phyloP scores from a whole-genome alignment of 2,329 filamentous ascomycete species.

The Calonectria multiphialidica region DNA sequence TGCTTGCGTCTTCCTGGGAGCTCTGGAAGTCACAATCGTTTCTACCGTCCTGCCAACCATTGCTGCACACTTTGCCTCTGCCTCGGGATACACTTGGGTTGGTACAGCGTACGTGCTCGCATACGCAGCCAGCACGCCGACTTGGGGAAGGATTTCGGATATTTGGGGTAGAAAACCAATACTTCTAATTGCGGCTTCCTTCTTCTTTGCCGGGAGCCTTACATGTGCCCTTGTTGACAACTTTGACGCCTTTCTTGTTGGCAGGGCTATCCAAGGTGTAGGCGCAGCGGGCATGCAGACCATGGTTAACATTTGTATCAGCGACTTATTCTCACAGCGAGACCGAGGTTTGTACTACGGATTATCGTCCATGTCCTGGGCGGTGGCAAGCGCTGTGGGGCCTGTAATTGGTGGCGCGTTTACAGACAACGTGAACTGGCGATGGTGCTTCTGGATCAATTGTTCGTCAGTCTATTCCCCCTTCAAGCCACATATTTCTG shows the following conservation, averaged over 20 bases:
- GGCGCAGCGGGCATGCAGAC: slow-evolving; percentile 65
- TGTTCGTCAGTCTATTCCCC: slow-evolving; percentile 41
- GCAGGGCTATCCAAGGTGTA: slow-evolving; percentile 63
- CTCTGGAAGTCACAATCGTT: slow-evolving; percentile 68
- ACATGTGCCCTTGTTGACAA: slow-evolving; percentile 59
- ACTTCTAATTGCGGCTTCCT: slow-evolving; percentile 57
- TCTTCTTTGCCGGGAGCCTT: slow-evolving; percentile 66
- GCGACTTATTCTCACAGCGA: slow-evolving; percentile 62
- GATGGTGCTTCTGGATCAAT: slow-evolving; percentile 69
- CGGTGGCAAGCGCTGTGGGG: slow-evolving; percentile 73
- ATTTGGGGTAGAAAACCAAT: slow-evolving; percentile 70
- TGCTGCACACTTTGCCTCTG: slow-evolving; percentile 68
- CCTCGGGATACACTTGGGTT: slow-evolving; percentile 81
- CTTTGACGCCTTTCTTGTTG: slow-evolving; percentile 54
- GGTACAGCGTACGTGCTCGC: slow-evolving; percentile 80
- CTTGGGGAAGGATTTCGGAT: slow-evolving; percentile 76
- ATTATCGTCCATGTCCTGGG: slow-evolving; percentile 76
- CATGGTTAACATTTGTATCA: slow-evolving; percentile 66
- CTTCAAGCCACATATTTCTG: slow-evolving; percentile 15
- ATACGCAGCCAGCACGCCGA: slow-evolving; percentile 73
- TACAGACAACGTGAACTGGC: slow-evolving; percentile 64
- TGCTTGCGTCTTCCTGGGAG: slow-evolving; percentile 56
- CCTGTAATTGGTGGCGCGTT: slow-evolving; percentile 75
- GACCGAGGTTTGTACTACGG: slow-evolving; percentile 66
- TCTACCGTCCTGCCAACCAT: slow-evolving; percentile 74